Conservation (phyloP, 768 basidiomycete genomes). For the Roridomyces roridus region DNA sequence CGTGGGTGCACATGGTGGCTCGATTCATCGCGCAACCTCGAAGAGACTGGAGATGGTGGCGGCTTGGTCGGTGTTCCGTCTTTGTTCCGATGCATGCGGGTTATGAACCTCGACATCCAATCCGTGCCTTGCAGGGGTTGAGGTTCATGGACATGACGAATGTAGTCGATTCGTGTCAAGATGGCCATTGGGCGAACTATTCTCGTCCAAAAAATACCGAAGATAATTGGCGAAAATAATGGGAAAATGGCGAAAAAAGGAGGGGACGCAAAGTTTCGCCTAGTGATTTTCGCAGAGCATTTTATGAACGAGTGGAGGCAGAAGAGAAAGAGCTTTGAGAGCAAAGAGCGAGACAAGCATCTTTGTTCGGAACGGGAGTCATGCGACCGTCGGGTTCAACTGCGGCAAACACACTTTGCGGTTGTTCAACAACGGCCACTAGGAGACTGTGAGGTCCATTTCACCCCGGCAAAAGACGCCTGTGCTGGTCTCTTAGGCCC, state of each 20-base stretch:
- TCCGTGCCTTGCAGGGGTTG: background rate
- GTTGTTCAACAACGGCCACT: conserved; percentile 18
- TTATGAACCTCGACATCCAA: background rate
- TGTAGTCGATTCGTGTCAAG: conserved; percentile 7
- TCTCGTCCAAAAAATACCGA: background rate
- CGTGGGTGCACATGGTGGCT: background rate
- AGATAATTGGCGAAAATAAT: too few species aligned
- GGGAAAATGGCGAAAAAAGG: too few species aligned
- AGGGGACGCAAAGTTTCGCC: too few species aligned
- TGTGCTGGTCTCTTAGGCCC: conserved; percentile 7
- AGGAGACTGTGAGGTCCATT: conserved; percentile 13
- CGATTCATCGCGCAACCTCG: too few species aligned
- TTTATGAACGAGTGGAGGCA: background rate
- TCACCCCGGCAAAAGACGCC: conserved; percentile 2
- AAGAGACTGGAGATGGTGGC: too few species aligned
- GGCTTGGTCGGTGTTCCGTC: background rate
- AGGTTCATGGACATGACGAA: background rate
- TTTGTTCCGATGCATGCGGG: conserved; percentile 7
- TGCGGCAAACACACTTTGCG: conserved; percentile 10
- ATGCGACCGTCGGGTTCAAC: conserved; percentile 6
- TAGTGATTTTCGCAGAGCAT: too few species aligned
- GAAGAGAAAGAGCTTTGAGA: background rate
- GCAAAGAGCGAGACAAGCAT: background rate
- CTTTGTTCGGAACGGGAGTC: conserved; percentile 7
- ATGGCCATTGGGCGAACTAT: background rate